Conservation (phyloP, 495 filamentous ascomycete genomes). For the Penicillium cosmopolitanum region DNA sequence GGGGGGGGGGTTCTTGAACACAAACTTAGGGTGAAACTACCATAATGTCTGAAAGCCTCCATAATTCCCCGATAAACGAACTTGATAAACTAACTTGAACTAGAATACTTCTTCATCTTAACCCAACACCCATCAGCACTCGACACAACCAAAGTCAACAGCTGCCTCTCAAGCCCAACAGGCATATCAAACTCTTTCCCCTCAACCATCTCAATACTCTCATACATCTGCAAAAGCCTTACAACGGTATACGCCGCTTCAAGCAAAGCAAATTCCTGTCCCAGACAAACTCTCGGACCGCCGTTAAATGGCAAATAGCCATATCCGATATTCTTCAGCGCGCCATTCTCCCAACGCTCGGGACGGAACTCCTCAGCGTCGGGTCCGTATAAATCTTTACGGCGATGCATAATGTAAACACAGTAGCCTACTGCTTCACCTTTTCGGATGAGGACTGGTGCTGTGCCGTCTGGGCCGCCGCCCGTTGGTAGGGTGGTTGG, state of each 20-base stretch:
- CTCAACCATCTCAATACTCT: slow-evolving; percentile 2
- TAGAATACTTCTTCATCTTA: slow-evolving; percentile 7
- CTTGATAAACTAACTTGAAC: too few relatives aligned
- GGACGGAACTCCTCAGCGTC: slow-evolving; percentile 55
- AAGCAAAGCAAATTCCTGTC: slow-evolving; percentile 56
- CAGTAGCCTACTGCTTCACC: slow-evolving; percentile 51
- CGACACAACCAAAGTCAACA: slow-evolving; percentile 18
- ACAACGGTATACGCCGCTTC: slow-evolving; percentile 52
- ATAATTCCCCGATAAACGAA: too few relatives aligned
- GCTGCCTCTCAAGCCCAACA: slow-evolving; percentile 19
- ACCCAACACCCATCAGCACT: slow-evolving; percentile 13
- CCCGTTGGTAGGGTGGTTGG: slow-evolving; percentile 76
- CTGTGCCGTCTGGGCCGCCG: slow-evolving; percentile 67
- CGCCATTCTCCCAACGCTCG: slow-evolving; percentile 51
- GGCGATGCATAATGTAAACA: slow-evolving; percentile 52
- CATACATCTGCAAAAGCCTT: slow-evolving; percentile 14
- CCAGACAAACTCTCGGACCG: slow-evolving; percentile 74
- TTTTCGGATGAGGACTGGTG: slow-evolving; percentile 67
- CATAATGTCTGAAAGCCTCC: too few relatives aligned
- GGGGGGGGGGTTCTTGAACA: too few relatives aligned
- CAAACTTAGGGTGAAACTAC: too few relatives aligned
- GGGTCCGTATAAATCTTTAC: slow-evolving; percentile 48
- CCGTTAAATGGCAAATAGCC: slow-evolving; percentile 71
- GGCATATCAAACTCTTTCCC: neutral
- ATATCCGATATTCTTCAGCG: slow-evolving; percentile 33